Percentiles rank a stretch among this genome's conserved stretches.
These are phyloP conservation scores for Pseudogymnoascus sp. DNA, from an alignment of 2,329 filamentous ascomycete genomes.

Conservation along the genomic window DNA sequence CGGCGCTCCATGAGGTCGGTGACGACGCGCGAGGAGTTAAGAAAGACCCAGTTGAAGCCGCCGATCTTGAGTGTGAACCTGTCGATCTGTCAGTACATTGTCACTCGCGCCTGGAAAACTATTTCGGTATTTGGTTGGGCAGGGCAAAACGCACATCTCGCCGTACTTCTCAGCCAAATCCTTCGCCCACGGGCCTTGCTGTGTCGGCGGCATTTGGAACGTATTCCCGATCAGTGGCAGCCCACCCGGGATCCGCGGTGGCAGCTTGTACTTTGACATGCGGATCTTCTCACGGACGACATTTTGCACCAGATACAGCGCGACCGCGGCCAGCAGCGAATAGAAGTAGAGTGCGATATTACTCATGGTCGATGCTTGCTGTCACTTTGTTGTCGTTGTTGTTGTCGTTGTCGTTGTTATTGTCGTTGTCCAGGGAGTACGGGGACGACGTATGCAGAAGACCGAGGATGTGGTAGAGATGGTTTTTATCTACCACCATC, in stretches of 20 bases:
- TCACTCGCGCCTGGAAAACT: not conserved
- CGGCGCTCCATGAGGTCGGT: constrained; percentile 23
- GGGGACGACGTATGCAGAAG: too few species aligned
- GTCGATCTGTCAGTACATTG: not conserved
- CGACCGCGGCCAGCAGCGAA: too few species aligned
- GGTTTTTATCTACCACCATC: too few species aligned
- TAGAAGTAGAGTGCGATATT: too few species aligned
- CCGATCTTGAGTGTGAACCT: constrained; percentile 21
- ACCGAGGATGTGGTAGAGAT: too few species aligned
- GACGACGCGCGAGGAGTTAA: constrained; percentile 34
- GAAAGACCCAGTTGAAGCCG: constrained; percentile 34
- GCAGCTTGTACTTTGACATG: constrained; percentile 18
- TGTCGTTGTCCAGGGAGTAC: too few species aligned
- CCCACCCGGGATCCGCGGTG: constrained; percentile 14
- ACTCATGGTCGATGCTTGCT: too few species aligned
- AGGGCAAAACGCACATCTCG: constrained; percentile 16
- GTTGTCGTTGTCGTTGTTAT: too few species aligned
- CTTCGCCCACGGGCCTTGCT: constrained; percentile 17
- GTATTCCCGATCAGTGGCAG: constrained; percentile 20
- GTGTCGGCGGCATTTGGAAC: constrained; percentile 17
- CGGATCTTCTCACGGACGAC: constrained; percentile 15
- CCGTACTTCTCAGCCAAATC: constrained; percentile 18
- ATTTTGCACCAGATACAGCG: too few species aligned
- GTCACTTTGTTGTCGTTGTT: too few species aligned
- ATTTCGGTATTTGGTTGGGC: not conserved